Base-by-base conservation (phyloP, 2,329 filamentous ascomycete species). In the Emmonsiellopsis sp. region DNA sequence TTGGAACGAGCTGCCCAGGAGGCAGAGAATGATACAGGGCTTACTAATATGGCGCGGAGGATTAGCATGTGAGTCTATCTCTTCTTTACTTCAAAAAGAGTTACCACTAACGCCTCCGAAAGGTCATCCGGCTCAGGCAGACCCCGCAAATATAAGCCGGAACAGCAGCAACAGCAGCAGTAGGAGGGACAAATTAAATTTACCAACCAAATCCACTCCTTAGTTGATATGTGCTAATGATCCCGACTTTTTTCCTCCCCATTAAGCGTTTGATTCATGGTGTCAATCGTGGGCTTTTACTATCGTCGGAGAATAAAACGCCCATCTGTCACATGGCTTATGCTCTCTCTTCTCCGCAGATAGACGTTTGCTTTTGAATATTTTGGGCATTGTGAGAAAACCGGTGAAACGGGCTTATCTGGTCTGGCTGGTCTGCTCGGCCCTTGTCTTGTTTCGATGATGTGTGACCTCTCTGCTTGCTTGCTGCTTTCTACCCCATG, bases 21-120 rank as follows among this genome's bases (percentile, higher is more conserved):
- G 61, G 93, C 93, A 17, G 91, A 95, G 60, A 95, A 96, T 66
- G 93, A 97, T 66, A 83, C 84, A 67, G 87, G 88, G 63, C 72
- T 98, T 65, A 88, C 92, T 63, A 85, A 86, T 58, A 82, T 98
- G 56, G 93, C 90, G 31, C 81, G 93, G 71, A 83, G 92, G 69
- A 86, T 98, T 64, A 96, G 90, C 86, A 95, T 94, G 93, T 97
- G 76, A 88, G 88, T 78, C 34, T 39, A 48, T 27, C 17, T 39
- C 14, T 39, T 5, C 31, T 17, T 10, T 34, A 31, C 10, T 43
- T 11, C 31, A 11, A 27, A 44, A 9, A 27, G 36, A 36, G 5
- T 36, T 37, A 47, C 43, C 51, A 44, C 40, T 11, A 27, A 39
- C 13, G 53, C 48, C 39, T 52, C 14, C 9, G 40, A 31, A 34